Evolutionary conservation across 2,329 filamentous ascomycete genomes (phyloP), one percentile per base, ranked within the genome.

Genomic region (Colletotrichum endophyticum): DNA sequence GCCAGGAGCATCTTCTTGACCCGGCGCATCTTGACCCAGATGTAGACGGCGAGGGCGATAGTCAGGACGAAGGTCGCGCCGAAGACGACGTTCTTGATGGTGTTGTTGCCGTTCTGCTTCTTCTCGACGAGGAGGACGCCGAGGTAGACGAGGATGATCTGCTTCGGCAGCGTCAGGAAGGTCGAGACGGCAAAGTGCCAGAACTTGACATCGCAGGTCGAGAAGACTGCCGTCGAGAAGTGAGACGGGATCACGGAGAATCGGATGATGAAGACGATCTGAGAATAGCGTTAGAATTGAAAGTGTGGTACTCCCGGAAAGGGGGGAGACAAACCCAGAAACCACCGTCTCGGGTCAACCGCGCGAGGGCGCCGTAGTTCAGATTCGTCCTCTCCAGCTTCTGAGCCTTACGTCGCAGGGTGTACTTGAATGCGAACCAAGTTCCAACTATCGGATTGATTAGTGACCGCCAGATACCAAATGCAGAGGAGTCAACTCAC

Each of bases 151-250:
- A 87, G 81, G 49, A 87, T 82, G 72, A 87, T 82, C 76, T 87
- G 85, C 77, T 87, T 87, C 5, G 85, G 85, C 3, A 87, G 80
- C 8, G 85, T 86, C 53, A 86, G 71, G 78, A 86, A 83, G 19
- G 85, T 86, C 5, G 85, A 84, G 64, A 86, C 70, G 72, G 83
- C 81, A 67, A 85, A 87, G 70, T 82, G 78, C 84, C 85, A 86
- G 79, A 87, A 87, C 63, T 82, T 84, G 49, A 87, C 84, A 71
- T 85, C 83, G 80, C 85, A 86, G 32, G 84, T 85, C 12, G 85
- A 84, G 75, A 87, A 87, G 32, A 87, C 84, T n/a, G 85, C 85
- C 3, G 85, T 87, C 6, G 84, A 85, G 78, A 87, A 84, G 78
- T 87, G 85, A 13, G 84, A 84, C 16, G 85, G 85, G 32, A 87